These are phyloP conservation scores for Dissophora ornata DNA, from an alignment of 192 early-diverging fungal genomes.

Conservation along the genomic window DNA sequence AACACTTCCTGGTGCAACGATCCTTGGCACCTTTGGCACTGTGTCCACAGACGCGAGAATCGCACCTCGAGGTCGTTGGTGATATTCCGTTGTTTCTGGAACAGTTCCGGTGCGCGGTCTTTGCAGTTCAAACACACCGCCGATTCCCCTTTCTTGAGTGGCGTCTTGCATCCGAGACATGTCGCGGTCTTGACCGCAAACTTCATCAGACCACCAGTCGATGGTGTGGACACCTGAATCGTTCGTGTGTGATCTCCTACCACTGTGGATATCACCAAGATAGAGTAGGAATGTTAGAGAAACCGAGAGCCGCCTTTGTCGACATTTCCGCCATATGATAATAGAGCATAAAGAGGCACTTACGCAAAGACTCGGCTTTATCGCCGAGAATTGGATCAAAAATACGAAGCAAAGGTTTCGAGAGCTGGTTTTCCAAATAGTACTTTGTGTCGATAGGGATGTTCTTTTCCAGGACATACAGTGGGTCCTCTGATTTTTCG, in stretches of 20 bases:
- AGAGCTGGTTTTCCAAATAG: conserved; percentile 96
- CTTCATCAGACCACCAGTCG: conserved; percentile 90
- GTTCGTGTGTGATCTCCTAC: conserved; percentile 79
- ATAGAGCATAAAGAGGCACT: conserved; percentile 37
- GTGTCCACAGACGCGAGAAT: conserved; percentile 94
- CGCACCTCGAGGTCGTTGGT: conserved; percentile 80
- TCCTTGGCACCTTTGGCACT: conserved; percentile 97
- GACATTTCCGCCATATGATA: no score
- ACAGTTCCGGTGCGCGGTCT: conserved; percentile 77
- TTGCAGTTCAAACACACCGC: conserved; percentile 88
- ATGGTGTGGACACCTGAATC: conserved; percentile 89
- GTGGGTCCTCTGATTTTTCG: conserved; percentile 98
- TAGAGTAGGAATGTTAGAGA: no score
- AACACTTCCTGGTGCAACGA: conserved; percentile 94
- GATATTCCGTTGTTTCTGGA: conserved; percentile 74
- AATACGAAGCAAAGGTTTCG: conserved; percentile 92
- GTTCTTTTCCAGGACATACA: conserved; percentile 98
- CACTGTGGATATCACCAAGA: conserved; percentile 55
- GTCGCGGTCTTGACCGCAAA: conserved; percentile 94
- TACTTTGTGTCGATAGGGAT: conserved; percentile 97
- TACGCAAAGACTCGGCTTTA: conserved; percentile 84
- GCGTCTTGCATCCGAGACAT: conserved; percentile 92
- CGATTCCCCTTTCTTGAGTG: conserved; percentile 74
- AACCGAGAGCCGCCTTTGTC: no score
- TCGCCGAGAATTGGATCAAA: conserved; percentile 97